Evolutionary conservation across 257 asterid species (phyloP), one percentile per base, ranked within the genome.

Genomic region (Plantago elongata): DNA sequence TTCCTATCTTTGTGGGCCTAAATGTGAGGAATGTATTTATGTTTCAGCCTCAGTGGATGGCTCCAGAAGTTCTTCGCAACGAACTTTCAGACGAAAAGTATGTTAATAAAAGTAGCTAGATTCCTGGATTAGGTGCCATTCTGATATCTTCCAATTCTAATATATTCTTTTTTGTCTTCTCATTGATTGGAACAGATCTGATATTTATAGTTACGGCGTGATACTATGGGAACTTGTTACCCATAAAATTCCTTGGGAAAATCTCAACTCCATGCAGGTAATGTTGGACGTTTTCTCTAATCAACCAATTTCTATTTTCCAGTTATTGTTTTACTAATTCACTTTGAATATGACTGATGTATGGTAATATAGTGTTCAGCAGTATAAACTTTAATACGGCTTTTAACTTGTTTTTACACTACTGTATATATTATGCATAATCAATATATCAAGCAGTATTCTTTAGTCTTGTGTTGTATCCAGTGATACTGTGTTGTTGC

Each of bases 31-130:
- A 30, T 60, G 11, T 29, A 45, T 63, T 34, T 64, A 42, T 37
- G 48, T 59, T 80, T 73, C 86, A 92, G 99, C 97, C 99, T 55
- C 99, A 92, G 71, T 89, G 99, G 97, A 92, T 92, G 99, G 99
- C 99, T 70, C 99, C 99, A 43, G 99, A 92, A 78, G 95, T 92
- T 72, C 95, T 92, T 72, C 96, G 99, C 44, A 89, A 83, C 38
- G 99, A 92, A 68, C 97, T 83, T 47, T 73, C 96, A 29, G 84
- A 92, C 62, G 99, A 92, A 74, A 89, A 89, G 98, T 90, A 90
- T 47, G 87, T 57, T 74, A 30, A 48, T 57, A 40, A 10, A 62
- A 54, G 57, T 42, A 47, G 55, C 44, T 18, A 49, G 12, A 42
- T 51, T 11, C 40, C n/a, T 47, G 40, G 46, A 63, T 60, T 52